Evolutionary conservation across 2,329 filamentous ascomycete species (phyloP).

Genomic region (Colletotrichum eremochloae): DNA sequence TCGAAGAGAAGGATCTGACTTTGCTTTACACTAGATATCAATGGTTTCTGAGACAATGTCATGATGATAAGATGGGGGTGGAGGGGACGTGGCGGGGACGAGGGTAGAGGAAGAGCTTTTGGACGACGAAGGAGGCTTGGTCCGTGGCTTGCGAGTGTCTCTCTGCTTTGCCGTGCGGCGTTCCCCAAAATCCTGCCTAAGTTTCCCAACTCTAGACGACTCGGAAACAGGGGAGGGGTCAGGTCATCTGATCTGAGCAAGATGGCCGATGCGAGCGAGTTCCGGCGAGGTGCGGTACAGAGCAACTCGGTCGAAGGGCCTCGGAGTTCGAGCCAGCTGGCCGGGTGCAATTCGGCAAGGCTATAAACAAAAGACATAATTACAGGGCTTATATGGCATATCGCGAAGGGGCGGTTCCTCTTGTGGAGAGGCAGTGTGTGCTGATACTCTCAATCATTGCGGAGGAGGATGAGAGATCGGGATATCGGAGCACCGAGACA

Average conservation of each 20-base stretch:
- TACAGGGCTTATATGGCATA: neutral
- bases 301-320: conserved; percentile 30
- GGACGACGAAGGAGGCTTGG: conserved; percentile 9
- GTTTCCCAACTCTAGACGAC: neutral
- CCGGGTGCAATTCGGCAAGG: conserved; percentile 5
- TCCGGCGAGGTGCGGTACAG: conserved; percentile 8
- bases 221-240: neutral
- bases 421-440: conserved; percentile 16
- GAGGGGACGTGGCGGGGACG: neutral
- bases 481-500: conserved; percentile 34
- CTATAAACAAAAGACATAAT: neutral
- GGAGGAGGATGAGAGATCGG: neutral
- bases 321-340: conserved; percentile 31
- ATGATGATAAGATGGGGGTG: neutral
- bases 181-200: neutral
- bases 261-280: conserved; percentile 41
- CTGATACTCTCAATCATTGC: neutral
- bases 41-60: conserved; percentile 2
- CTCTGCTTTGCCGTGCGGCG: neutral
- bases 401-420: neutral
- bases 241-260: conserved; percentile 8
- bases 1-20: neutral
- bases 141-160: conserved; percentile 2
- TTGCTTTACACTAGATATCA: neutral
- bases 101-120: neutral